Evolutionary conservation across 768 basidiomycete genomes (phyloP).

Genomic region (Trichaptum fuscoviolaceum): DNA sequence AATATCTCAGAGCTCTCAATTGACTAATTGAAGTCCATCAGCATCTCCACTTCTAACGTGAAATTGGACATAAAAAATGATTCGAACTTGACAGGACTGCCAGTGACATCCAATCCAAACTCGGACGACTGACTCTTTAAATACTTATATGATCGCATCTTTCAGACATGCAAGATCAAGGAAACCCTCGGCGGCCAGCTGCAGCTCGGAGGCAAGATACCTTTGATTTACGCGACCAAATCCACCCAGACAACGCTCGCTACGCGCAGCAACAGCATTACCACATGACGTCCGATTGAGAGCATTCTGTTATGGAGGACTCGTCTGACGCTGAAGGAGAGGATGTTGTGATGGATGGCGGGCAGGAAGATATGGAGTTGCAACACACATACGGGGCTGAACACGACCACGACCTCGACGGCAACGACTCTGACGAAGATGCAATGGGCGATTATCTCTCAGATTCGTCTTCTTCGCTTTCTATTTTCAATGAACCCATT

Average conservation of each 20-base stretch:
- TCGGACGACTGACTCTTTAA: neutral
- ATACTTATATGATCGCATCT: neutral
- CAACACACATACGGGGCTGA: neutral
- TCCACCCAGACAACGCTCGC: slow-evolving; percentile 45
- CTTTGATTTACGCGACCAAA: slow-evolving; percentile 66
- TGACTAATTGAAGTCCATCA: too few relatives aligned
- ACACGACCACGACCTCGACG: slow-evolving; percentile 30
- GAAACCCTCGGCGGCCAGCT: slow-evolving; percentile 11
- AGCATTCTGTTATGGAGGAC: slow-evolving; percentile 81
- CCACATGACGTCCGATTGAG: slow-evolving; percentile 57
- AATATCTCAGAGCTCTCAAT: too few relatives aligned
- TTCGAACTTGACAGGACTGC: neutral
- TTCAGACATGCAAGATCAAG: neutral
- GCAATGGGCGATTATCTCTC: slow-evolving; percentile 65
- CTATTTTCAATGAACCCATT: slow-evolving; percentile 87
- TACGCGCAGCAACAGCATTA: slow-evolving; percentile 41
- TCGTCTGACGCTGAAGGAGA: slow-evolving; percentile 45
- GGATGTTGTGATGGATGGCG: too few relatives aligned
- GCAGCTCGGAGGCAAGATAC: slow-evolving; percentile 48
- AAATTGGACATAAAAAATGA: neutral
- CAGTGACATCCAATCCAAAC: neutral
- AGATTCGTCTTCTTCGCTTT: slow-evolving; percentile 75
- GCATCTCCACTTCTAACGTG: too few relatives aligned
- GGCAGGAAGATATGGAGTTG: neutral
- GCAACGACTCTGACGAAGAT: slow-evolving; percentile 60